A percentile compares a stretch with the other conserved stretches of the same genome.
Conservation (phyloP, 202 grass and related monocot species). For the Hordeum pubiflorum region DNA sequence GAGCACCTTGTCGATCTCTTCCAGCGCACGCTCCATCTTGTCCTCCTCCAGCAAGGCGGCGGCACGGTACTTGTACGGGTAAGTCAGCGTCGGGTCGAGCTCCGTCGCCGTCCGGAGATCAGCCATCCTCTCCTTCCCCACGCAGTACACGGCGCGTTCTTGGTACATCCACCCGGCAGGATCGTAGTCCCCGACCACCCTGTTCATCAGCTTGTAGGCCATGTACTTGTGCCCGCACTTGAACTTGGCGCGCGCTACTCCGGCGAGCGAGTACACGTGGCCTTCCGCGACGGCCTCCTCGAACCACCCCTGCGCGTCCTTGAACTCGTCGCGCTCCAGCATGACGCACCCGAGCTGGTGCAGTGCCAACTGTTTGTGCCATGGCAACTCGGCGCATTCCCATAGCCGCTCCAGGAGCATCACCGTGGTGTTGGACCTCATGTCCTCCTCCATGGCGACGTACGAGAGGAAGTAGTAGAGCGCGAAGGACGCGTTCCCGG, state of each 20-base stretch:
- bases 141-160: conserved; percentile 65
- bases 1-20: conserved; percentile 76
- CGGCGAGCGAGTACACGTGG: conserved; percentile 75
- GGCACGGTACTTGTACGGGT: conserved; percentile 85
- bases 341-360: conserved; percentile 93
- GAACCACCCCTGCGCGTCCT: conserved; percentile 78
- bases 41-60: conserved; percentile 60
- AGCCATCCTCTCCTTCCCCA: conserved; percentile 70
- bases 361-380: conserved; percentile 72
- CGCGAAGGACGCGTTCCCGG: conserved; percentile 70
- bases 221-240: conserved; percentile 90
- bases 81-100: conserved; percentile 68
- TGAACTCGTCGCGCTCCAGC: conserved; percentile 82
- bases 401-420: conserved; percentile 74
- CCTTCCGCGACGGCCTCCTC: conserved; percentile 64
- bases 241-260: conserved; percentile 74
- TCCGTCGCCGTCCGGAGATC: conserved; percentile 59
- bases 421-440: conserved; percentile 70
- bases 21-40: conserved; percentile 54
- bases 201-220: conserved; percentile 80
- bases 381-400: conserved; percentile 51
- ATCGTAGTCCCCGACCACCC: conserved; percentile 46
- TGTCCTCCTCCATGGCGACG: conserved; percentile 88
- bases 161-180: conserved; percentile 88
- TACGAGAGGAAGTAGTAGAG: conserved; percentile 83